Percentiles rank a stretch among this genome's conserved stretches.
Evolutionary conservation across 225 moss, liverwort and hornwort genomes (phyloP).

Genomic region (Marchantia paleacea): DNA sequence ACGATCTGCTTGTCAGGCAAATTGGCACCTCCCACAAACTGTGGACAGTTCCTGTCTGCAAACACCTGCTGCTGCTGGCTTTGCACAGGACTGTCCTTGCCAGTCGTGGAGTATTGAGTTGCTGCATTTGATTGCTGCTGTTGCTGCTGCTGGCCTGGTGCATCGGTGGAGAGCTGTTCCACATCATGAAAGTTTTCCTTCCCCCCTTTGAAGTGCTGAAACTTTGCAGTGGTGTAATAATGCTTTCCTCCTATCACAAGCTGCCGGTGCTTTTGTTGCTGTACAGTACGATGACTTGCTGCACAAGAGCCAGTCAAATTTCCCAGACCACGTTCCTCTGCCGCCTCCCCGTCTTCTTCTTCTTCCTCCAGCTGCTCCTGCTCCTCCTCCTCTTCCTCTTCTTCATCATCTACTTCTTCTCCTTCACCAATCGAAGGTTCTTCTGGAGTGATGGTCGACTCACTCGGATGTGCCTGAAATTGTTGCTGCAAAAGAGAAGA

Average conservation of each 20-base stretch:
- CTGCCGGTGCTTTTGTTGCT: neutral
- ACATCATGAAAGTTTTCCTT: neutral
- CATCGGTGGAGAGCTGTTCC: neutral
- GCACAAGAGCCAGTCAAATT: no score
- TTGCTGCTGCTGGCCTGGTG: neutral
- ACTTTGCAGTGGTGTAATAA: neutral
- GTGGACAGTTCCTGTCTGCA: neutral
- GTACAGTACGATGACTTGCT: neutral
- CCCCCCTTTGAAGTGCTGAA: neutral
- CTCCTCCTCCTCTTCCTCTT: neutral
- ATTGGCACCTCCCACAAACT: neutral
- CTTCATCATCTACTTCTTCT: neutral
- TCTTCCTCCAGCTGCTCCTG: neutral
- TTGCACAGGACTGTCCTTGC: neutral
- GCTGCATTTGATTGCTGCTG: neutral
- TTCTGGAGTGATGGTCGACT: neutral
- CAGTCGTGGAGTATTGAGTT: neutral
- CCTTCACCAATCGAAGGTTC: neutral
- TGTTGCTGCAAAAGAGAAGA: neutral
- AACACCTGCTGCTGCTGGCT: neutral
- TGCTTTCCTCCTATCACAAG: neutral
- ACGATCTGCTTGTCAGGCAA: neutral
- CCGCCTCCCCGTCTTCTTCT: neutral
- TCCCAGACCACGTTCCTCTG: no score
- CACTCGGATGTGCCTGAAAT: neutral